Evolutionary conservation across 257 asterid genomes (phyloP).

Genomic region (Salvia rosmarinus): DNA sequence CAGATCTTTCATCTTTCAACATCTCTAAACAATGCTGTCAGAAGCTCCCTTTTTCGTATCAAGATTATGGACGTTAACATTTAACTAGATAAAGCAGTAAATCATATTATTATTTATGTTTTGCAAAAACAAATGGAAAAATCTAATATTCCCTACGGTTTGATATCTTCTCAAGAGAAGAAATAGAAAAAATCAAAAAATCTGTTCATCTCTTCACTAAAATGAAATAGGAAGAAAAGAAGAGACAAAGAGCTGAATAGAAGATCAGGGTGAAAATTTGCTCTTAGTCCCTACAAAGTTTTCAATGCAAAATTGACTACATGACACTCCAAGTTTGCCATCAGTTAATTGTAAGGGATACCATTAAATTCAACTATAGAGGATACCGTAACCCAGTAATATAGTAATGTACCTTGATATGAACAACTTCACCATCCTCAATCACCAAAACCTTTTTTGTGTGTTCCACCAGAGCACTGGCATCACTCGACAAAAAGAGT

Average conservation of each 20-base stretch:
- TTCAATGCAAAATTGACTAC: not conserved
- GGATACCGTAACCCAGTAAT: constrained; percentile 5
- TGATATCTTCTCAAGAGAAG: constrained; percentile 1
- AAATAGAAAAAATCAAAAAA: not conserved
- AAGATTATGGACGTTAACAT: not conserved
- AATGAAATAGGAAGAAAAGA: constrained; percentile 10
- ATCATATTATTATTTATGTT: not conserved
- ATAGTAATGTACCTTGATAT: constrained; percentile 60
- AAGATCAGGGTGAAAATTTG: constrained; percentile 10
- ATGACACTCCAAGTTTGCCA: constrained; percentile 15
- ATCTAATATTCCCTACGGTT: no score
- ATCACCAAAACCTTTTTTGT: constrained; percentile 84
- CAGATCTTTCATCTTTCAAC: not conserved
- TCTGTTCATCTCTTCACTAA: not conserved
- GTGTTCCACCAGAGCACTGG: constrained; percentile 93
- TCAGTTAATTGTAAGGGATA: constrained; percentile 20
- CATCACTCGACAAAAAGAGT: constrained; percentile 84
- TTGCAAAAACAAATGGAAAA: not conserved
- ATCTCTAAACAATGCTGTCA: not conserved
- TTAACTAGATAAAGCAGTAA: not conserved
- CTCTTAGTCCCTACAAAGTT: not conserved
- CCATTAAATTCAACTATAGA: not conserved
- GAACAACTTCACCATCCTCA: constrained; percentile 92
- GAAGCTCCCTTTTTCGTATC: constrained; percentile 2
- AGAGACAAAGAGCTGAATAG: not conserved